These are phyloP conservation scores for Geotrichum citri-aurantii DNA, from an alignment of 1,139 yeast genomes.

Conservation along the genomic window DNA sequence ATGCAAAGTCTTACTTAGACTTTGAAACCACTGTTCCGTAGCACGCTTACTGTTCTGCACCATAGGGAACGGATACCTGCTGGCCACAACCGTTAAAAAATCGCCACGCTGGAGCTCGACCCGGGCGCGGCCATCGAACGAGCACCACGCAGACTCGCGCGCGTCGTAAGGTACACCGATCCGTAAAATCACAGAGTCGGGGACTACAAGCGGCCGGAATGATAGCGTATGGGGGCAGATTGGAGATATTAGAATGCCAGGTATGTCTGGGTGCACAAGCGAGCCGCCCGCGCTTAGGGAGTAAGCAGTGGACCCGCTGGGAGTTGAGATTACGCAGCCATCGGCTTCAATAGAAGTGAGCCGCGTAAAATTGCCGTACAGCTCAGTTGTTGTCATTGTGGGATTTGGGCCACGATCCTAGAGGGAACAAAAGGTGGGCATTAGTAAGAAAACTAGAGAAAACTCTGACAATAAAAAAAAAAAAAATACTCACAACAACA, in stretches of 20 bases:
- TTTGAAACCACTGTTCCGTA: slow-evolving; percentile 46
- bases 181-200: slow-evolving; percentile 60
- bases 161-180: slow-evolving; percentile 65
- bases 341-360: slow-evolving; percentile 85
- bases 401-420: slow-evolving; percentile 78
- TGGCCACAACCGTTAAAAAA: slow-evolving; percentile 64
- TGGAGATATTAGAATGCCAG: slow-evolving; percentile 74
- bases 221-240: slow-evolving; percentile 81
- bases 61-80: slow-evolving; percentile 70
- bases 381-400: slow-evolving; percentile 68
- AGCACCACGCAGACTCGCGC: slow-evolving; percentile 70
- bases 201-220: slow-evolving; percentile 75
- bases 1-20: slow-evolving; percentile 45
- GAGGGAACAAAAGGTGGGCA: not conserved
- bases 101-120: slow-evolving; percentile 64
- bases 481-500: slow-evolving; percentile 41
- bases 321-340: slow-evolving; percentile 78
- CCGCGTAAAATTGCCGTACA: slow-evolving; percentile 67
- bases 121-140: slow-evolving; percentile 73
- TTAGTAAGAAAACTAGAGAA: not conserved
- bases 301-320: slow-evolving; percentile 90
- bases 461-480: not conserved
- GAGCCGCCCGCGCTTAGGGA: slow-evolving; percentile 86
- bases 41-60: slow-evolving; percentile 43
- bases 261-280: slow-evolving; percentile 78